These are phyloP conservation scores for Smallanthus sonchifolius DNA, from an alignment of 129 eudicot genomes.

Conservation along the genomic window DNA sequence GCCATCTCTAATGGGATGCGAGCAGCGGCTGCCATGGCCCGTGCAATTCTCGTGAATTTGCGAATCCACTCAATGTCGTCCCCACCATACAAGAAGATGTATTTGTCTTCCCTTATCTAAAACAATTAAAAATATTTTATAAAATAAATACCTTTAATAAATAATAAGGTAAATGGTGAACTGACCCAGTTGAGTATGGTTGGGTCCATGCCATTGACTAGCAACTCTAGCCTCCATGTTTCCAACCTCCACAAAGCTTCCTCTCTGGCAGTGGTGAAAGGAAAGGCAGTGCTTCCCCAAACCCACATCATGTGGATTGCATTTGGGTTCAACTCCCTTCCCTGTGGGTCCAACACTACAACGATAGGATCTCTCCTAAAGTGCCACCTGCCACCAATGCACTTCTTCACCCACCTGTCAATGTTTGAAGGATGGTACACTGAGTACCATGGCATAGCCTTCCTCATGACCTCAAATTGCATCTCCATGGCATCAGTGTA, in stretches of 20 bases:
- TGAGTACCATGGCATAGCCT: conserved; percentile 59
- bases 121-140: background rate
- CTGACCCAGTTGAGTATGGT: conserved; percentile 48
- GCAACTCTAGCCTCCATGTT: conserved; percentile 59
- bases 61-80: conserved; percentile 65
- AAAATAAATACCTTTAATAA: background rate
- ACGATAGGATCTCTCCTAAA: conserved; percentile 54
- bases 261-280: conserved; percentile 50
- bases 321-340: conserved; percentile 54
- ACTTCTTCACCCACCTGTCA: conserved; percentile 35
- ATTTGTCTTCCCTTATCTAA: conserved; percentile 41
- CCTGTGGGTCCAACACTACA: conserved; percentile 61
- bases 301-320: conserved; percentile 74
- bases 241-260: conserved; percentile 52
- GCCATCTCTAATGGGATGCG: conserved; percentile 52
- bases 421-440: conserved; percentile 51
- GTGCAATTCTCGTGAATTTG: conserved; percentile 44
- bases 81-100: conserved; percentile 60
- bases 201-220: conserved; percentile 52
- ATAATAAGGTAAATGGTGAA: background rate
- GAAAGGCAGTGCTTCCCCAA: conserved; percentile 60
- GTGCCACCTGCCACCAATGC: conserved; percentile 51
- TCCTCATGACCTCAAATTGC: conserved; percentile 33
- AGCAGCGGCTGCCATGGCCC: conserved; percentile 35
- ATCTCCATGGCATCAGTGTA: conserved; percentile 39